phyloP scores from a whole-genome alignment of 176 grass and related monocot genomes.

The Bothriochloa decipiens region DNA sequence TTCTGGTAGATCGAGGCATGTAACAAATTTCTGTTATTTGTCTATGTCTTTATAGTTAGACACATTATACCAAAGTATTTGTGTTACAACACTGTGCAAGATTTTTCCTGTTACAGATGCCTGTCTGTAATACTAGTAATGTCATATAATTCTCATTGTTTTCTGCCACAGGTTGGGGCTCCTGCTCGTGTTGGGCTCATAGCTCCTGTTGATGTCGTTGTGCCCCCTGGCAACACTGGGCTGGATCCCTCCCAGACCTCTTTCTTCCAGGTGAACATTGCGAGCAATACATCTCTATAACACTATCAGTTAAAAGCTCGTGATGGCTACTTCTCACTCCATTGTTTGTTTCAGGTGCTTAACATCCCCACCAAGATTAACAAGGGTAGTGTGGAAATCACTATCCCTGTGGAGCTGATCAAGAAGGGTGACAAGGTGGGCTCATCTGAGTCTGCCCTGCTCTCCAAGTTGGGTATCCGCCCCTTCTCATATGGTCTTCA shows the following conservation, averaged over 20 bases:
- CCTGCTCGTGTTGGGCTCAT: conserved; percentile 88
- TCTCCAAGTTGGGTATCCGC: conserved; percentile 75
- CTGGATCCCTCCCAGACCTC: conserved; percentile 91
- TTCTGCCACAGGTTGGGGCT: conserved; percentile 65
- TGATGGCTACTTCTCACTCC: not conserved
- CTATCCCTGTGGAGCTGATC: conserved; percentile 81
- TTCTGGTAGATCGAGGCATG: no score
- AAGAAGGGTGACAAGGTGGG: conserved; percentile 86
- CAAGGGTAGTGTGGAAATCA: conserved; percentile 91
- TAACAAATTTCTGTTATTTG: no score
- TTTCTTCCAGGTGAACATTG: conserved; percentile 72
- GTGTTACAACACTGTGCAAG: no score
- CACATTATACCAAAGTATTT: no score
- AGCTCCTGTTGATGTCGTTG: conserved; percentile 81
- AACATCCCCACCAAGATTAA: conserved; percentile 95
- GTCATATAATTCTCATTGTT: not conserved
- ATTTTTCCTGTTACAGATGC: no score
- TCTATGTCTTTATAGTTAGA: no score
- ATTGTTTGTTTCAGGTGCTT: conserved; percentile 56
- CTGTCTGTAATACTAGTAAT: not conserved
- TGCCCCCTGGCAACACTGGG: conserved; percentile 83
- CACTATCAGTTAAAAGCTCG: not conserved
- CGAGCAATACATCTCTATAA: not conserved
- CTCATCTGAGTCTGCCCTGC: conserved; percentile 78
- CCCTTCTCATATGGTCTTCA: conserved; percentile 84